These are phyloP conservation scores for Phytophthora aleatoria DNA, from an alignment of 352 stramenopile genomes.

Conservation along the genomic window DNA sequence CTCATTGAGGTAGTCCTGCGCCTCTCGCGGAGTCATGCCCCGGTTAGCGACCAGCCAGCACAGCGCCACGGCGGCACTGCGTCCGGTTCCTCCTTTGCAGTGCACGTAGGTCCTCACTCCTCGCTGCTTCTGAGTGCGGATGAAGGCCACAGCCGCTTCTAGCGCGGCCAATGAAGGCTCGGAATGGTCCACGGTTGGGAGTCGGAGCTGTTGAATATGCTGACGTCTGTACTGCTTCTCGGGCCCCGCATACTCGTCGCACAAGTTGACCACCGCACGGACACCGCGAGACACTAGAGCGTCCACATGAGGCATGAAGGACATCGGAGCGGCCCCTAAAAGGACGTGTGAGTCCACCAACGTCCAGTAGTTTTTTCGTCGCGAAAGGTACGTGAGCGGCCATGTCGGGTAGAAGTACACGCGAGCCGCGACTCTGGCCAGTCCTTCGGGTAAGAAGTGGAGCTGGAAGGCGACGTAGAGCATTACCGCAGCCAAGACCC, in stretches of 20 bases:
- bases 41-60: slow-evolving; percentile 89
- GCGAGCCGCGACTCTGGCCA: slow-evolving; percentile 81
- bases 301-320: slow-evolving; percentile 87
- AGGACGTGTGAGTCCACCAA: slow-evolving; percentile 93
- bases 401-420: slow-evolving; percentile 93
- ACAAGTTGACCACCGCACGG: slow-evolving; percentile 95
- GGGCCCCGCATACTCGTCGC: slow-evolving; percentile 94
- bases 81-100: slow-evolving; percentile 95
- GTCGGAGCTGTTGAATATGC: slow-evolving; percentile 88
- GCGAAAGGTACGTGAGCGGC: slow-evolving; percentile 90
- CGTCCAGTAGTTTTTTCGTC: slow-evolving; percentile 91
- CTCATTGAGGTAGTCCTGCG: slow-evolving; percentile 89
- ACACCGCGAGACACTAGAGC: slow-evolving; percentile 81
- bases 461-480: slow-evolving; percentile 91
- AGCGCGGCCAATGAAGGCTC: slow-evolving; percentile 78
- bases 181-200: slow-evolving; percentile 92
- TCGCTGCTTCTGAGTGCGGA: slow-evolving; percentile 81
- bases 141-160: slow-evolving; percentile 86
- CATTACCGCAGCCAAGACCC: slow-evolving; percentile 15
- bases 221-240: slow-evolving; percentile 84
- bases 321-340: slow-evolving; percentile 91
- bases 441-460: slow-evolving; percentile 77
- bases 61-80: slow-evolving; percentile 91
- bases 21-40: slow-evolving; percentile 71
- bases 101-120: slow-evolving; percentile 96